A percentile compares a stretch with the other conserved stretches of the same genome.
Evolutionary conservation across 2,329 filamentous ascomycete genomes (phyloP).

Genomic region (Bipolaris sorokiniana): DNA sequence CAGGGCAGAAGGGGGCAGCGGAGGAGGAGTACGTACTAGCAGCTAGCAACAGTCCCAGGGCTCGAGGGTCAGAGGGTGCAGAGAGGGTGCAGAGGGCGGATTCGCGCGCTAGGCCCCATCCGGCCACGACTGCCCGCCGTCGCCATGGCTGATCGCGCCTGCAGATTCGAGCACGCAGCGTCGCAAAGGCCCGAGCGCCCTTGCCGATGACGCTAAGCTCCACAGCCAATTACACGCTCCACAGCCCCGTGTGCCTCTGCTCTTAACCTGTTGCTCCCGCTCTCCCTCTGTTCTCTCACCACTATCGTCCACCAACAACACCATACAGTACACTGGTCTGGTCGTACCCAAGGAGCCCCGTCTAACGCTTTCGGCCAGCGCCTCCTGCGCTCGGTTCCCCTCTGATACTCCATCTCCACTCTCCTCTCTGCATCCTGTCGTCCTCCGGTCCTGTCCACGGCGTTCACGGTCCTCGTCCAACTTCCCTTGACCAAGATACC

Average conservation of each 20-base stretch:
- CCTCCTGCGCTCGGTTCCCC: constrained; percentile 50
- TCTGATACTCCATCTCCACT: constrained; percentile 22
- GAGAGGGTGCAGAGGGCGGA: constrained; percentile 4
- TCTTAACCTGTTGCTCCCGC: constrained; percentile 37
- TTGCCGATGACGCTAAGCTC: constrained; percentile 27
- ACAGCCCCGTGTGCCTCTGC: constrained; percentile 24
- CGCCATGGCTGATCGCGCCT: constrained; percentile 26
- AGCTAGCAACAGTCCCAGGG: no score
- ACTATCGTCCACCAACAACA: constrained; percentile 35
- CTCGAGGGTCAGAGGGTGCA: no score
- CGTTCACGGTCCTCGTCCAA: constrained; percentile 46
- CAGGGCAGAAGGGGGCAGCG: no score
- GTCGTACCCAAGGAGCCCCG: constrained; percentile 43
- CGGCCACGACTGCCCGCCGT: constrained; percentile 7
- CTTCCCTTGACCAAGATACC: constrained; percentile 47
- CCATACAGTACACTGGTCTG: constrained; percentile 40
- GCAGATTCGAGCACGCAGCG: constrained; percentile 18
- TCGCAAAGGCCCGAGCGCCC: constrained; percentile 18
- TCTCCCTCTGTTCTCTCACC: constrained; percentile 33
- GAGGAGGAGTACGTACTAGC: no score
- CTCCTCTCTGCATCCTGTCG: constrained; percentile 34
- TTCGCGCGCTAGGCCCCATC: constrained; percentile 7
- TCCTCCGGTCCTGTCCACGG: constrained; percentile 43
- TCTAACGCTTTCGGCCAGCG: constrained; percentile 51
- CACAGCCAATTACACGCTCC: constrained; percentile 28